Evolutionary conservation across 306 rosid genomes (phyloP), one percentile per base, ranked within the genome.

Genomic region (Vicia villosa): DNA sequence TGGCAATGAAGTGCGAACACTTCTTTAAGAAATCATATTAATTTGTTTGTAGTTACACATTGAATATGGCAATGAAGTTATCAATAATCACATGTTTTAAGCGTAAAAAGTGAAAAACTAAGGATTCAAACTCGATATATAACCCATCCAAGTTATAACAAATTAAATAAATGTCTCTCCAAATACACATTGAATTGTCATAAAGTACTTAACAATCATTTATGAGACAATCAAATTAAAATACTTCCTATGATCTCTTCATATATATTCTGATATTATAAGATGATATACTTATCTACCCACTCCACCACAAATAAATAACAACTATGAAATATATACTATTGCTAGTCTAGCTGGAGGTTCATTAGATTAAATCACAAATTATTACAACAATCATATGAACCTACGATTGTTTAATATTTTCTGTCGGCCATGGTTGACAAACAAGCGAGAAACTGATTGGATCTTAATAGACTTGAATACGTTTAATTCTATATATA

Each of bases 381-480:
- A 34, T 7, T 56, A 64, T 68, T 15, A 32, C 60, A 55, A 30
- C 57, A 80, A 70, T 64, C 37, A 66, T 55, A 69, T 7, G 64
- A 49, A 61, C 40, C 49, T 40, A 66, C 9, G 15, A 13, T 57
- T 49, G 14, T 75, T 19, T 66, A 73, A 34, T 67, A 66, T 70
- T 66, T 74, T 56, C 8, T 55, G 85, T 72, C 81, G 73, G 83
- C 85, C 72, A 62, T 47, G 84, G 82, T 80, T 83, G 81, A 77
- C 68, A 69, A 63, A 51, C 20, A 20, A 34, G 42, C 32, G 14
- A 52, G 75, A 45, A 30, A 77, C 6, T 76, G 3, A 50, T 68
- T 69, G 72, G 69, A 69, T 57, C 55, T 50, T 57, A 73, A 38
- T 46, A 21, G 36, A 61, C 55, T 52, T 59, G 19, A 15, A 22